Evolutionary conservation across 768 basidiomycete genomes (phyloP), one percentile per base, ranked within the genome.

Genomic region (Serendipita sp.): DNA sequence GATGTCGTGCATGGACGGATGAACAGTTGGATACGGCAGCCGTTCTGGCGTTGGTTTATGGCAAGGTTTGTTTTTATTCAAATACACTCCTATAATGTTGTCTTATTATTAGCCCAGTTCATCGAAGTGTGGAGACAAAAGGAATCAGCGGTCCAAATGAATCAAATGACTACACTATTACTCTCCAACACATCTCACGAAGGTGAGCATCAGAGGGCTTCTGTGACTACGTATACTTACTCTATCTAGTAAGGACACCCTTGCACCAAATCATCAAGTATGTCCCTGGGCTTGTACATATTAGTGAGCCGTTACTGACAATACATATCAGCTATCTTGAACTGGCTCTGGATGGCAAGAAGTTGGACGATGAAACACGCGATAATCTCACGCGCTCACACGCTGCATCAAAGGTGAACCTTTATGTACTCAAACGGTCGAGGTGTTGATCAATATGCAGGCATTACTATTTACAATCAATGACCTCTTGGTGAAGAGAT

Each of bases 51-150:
- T 73, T 91, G 28, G 86, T 91, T 3, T 91, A 90, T 69, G 85
- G 86, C 45, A 86, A 86, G 78, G 83, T 82, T 56, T 15, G 73
- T 70, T 1, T 34, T 28, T 10, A 13, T 11, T 24, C 32, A 66
- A 28, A 28, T 32, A 18, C 65, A 34, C 15, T 44, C 45, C 53
- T 32, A 24, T 54, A 64, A 32, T n/a, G 18, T 41, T 11, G 5
- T 15, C 34, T 13, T 45, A 16, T 45, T 28, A 16, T 24, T 64
- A 30, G 18, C 34, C 24, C 65, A 86, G 82, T 90, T 89, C 76
- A 89, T 90, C 67, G 86, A 87, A 70, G 89, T 89, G 4, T 91
- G 89, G 89, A 74, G 89, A 67, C 84, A 90, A 72, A 89, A 89
- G 72, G 86, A 91, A 71, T 80, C 75, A 45, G 87, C 86, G 2